Evolutionary conservation across 768 basidiomycete genomes (phyloP).

Genomic region (Leucocoprinus leucothites): DNA sequence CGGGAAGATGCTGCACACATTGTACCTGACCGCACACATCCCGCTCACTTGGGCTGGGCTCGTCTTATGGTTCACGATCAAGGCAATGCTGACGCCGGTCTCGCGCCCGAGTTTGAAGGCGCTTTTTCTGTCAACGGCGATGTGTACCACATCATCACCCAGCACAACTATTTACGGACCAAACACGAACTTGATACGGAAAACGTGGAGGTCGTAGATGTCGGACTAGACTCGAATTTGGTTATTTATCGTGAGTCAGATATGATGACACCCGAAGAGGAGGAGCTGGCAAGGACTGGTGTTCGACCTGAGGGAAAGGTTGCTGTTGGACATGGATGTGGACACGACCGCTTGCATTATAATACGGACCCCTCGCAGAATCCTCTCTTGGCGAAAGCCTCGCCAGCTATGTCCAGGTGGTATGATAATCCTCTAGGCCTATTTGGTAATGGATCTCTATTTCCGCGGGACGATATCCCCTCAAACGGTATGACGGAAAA

Average conservation of each 20-base stretch:
- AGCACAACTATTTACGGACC: conserved; percentile 65
- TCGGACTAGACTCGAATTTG: conserved; percentile 43
- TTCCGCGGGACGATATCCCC: conserved; percentile 49
- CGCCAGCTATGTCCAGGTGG: conserved; percentile 31
- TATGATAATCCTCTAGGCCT: conserved; percentile 24
- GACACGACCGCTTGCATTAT: conserved; percentile 66
- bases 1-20: conserved; percentile 62
- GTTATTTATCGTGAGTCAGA: conserved; percentile 80
- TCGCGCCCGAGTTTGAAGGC: conserved; percentile 68
- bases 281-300: conserved; percentile 31
- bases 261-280: conserved; percentile 52
- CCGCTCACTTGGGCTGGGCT: conserved; percentile 68
- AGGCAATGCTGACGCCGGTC: conserved; percentile 42
- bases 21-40: conserved; percentile 33
- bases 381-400: conserved; percentile 40
- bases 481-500: conserved; percentile 50
- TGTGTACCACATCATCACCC: conserved; percentile 68
- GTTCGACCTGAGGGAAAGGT: conserved; percentile 16
- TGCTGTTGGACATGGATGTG: conserved; percentile 46
- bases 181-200: conserved; percentile 58
- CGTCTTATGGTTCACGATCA: conserved; percentile 72
- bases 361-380: conserved; percentile 60
- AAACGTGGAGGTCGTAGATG: conserved; percentile 32
- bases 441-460: conserved; percentile 4
- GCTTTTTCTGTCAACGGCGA: conserved; percentile 68